Percentiles rank a stretch among this genome's conserved stretches.
Conservation (phyloP, 495 filamentous ascomycete species). For the Alectoria sarmentosa region DNA sequence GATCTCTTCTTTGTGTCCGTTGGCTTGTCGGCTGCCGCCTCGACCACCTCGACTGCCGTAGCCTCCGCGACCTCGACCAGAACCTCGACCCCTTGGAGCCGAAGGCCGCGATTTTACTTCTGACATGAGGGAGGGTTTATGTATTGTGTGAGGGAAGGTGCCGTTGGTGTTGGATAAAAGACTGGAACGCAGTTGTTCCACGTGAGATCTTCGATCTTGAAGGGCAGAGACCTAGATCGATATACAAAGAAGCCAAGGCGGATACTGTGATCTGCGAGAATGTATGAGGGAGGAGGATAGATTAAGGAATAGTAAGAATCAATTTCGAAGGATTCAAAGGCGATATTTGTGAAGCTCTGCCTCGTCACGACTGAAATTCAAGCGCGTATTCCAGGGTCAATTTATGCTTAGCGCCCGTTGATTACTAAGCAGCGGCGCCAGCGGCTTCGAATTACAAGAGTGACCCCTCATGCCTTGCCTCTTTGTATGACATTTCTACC, state of each 20-base stretch:
- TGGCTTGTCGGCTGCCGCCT: conserved; percentile 58
- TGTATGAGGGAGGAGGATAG: not conserved
- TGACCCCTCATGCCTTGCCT: too few species aligned
- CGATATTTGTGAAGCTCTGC: conserved; percentile 1
- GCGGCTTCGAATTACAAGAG: too few species aligned
- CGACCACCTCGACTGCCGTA: conserved; percentile 67
- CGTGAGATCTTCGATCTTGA: conserved; percentile 27
- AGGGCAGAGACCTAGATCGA: not conserved
- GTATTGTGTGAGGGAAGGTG: conserved; percentile 17
- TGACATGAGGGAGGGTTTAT: conserved; percentile 58
- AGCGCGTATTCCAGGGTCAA: conserved; percentile 11
- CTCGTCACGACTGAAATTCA: conserved; percentile 16
- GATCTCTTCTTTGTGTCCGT: conserved; percentile 53
- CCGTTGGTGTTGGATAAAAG: conserved; percentile 21
- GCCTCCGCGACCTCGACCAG: conserved; percentile 73
- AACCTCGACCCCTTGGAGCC: conserved; percentile 73
- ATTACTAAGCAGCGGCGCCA: not conserved
- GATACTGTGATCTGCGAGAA: not conserved
- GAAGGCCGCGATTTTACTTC: conserved; percentile 78
- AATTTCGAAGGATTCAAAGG: not conserved
- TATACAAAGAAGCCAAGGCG: conserved; percentile 1
- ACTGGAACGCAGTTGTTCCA: conserved; percentile 4
- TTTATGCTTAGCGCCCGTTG: conserved; percentile 8
- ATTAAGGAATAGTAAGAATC: not conserved
- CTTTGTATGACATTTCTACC: too few species aligned